Percentiles rank a stretch among this genome's conserved stretches.
These are phyloP conservation scores for Coniferiporia weirii DNA, from an alignment of 1,284 basidiomycete species.

Conservation along the genomic window DNA sequence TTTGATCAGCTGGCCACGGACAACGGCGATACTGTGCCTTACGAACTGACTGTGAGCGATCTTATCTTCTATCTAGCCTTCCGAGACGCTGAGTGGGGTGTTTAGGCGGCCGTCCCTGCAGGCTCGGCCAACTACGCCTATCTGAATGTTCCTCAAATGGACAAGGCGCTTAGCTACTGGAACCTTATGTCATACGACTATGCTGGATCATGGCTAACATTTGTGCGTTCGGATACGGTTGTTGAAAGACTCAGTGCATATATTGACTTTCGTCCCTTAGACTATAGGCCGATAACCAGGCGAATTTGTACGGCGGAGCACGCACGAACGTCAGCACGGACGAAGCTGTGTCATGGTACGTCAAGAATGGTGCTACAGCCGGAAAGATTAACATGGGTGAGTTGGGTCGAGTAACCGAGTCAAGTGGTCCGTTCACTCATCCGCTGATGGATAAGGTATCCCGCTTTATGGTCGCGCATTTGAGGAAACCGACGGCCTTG, in stretches of 20 bases:
- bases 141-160: conserved; percentile 69
- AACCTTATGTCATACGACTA: conserved; percentile 91
- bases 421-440: neutral
- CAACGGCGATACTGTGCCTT: conserved; percentile 58
- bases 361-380: conserved; percentile 60
- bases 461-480: conserved; percentile 86
- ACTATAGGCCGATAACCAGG: conserved; percentile 66
- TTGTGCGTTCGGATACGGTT: conserved; percentile 23
- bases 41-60: conserved; percentile 45
- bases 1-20: conserved; percentile 44
- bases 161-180: conserved; percentile 75
- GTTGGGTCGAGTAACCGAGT: conserved; percentile 18
- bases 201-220: conserved; percentile 64
- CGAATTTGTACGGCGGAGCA: conserved; percentile 69
- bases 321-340: conserved; percentile 67
- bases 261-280: neutral
- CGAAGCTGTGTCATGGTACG: conserved; percentile 62
- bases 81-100: neutral
- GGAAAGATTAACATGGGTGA: conserved; percentile 76
- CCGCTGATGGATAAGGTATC: conserved; percentile 44
- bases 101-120: conserved; percentile 48
- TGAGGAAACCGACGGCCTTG: conserved; percentile 72
- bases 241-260: neutral
- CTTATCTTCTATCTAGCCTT: neutral
- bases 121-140: conserved; percentile 64